phyloP scores from a whole-genome alignment of 768 basidiomycete genomes.

The Leccinum ochraceum region DNA sequence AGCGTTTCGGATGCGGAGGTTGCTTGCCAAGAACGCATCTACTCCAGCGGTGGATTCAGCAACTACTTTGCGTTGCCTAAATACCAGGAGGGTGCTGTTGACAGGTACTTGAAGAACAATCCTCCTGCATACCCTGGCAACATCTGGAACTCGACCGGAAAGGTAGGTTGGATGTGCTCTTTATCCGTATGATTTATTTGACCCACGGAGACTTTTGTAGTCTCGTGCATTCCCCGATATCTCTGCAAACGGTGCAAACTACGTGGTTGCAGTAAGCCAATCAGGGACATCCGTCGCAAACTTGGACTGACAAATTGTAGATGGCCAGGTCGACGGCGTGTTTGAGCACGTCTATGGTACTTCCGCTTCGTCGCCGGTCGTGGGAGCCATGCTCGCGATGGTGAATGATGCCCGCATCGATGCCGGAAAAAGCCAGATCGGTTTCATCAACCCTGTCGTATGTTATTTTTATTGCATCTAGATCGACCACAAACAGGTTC shows the following conservation, averaged over 20 bases:
- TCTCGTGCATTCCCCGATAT: constrained; percentile 62
- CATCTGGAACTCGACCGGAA: constrained; percentile 49
- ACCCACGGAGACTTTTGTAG: constrained; percentile 22
- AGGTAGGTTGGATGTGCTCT: constrained; percentile 19
- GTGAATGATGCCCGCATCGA: constrained; percentile 62
- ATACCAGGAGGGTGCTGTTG: constrained; percentile 54
- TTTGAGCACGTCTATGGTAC: constrained; percentile 50
- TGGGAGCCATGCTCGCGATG: constrained; percentile 60
- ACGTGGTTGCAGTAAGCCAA: constrained; percentile 20
- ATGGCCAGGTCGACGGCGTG: constrained; percentile 36
- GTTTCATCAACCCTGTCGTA: constrained; percentile 49
- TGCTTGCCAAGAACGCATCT: constrained; percentile 48
- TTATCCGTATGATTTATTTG: not conserved
- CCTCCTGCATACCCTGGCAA: constrained; percentile 42
- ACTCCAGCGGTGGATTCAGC: constrained; percentile 55
- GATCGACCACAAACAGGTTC: not conserved
- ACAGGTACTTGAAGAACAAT: constrained; percentile 41
- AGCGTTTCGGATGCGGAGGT: constrained; percentile 45
- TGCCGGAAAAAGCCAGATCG: constrained; percentile 46
- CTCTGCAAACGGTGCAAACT: constrained; percentile 51
- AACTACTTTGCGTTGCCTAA: constrained; percentile 53
- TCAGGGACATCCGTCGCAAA: constrained; percentile 3
- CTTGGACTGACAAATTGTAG: constrained; percentile 12
- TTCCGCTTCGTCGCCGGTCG: constrained; percentile 62
- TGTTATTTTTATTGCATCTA: constrained; percentile 11